A percentile compares a stretch with the other conserved stretches of the same genome.
These are phyloP conservation scores for Paraphaeosphaeria sporulosa DNA, from an alignment of 2,329 filamentous ascomycete species.

Conservation along the genomic window DNA sequence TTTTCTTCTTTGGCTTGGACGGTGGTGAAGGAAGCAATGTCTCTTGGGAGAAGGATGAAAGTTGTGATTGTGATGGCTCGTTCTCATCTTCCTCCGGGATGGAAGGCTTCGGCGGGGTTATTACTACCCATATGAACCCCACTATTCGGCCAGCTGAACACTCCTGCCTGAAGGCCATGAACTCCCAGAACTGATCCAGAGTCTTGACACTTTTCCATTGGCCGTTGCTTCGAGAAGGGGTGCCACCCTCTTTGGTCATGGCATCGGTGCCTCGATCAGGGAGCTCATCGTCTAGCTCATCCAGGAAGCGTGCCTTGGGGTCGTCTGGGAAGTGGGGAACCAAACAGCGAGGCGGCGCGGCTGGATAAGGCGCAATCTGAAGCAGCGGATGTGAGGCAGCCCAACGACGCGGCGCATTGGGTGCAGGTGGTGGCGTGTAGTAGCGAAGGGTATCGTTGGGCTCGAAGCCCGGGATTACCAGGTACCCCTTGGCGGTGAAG, in stretches of 20 bases:
- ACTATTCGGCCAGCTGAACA: constrained; percentile 92
- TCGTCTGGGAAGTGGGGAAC: constrained; percentile 95
- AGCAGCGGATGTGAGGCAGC: constrained; percentile 73
- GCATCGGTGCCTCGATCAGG: constrained; percentile 57
- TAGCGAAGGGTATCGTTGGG: constrained; percentile 77
- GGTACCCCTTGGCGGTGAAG: constrained; percentile 71
- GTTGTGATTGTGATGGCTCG: constrained; percentile 41
- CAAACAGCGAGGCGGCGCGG: constrained; percentile 80
- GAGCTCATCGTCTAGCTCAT: constrained; percentile 87
- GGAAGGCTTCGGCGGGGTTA: constrained; percentile 65
- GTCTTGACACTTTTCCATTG: constrained; percentile 85
- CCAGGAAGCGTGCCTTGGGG: constrained; percentile 87
- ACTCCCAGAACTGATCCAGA: constrained; percentile 95
- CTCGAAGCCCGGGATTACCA: constrained; percentile 88
- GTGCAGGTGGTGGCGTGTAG: constrained; percentile 67
- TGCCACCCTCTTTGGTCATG: constrained; percentile 48
- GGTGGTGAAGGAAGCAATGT: constrained; percentile 8
- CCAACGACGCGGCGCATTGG: constrained; percentile 54
- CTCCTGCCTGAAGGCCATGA: constrained; percentile 96
- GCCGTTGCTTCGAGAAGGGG: constrained; percentile 62
- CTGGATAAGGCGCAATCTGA: constrained; percentile 72
- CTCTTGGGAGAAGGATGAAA: constrained; percentile 24
- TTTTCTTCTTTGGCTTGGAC: constrained; percentile 21
- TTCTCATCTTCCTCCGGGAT: constrained; percentile 44
- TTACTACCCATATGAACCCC: constrained; percentile 93